Conservation (phyloP, 352 stramenopile species). For the Stramenopiles sp. region DNA sequence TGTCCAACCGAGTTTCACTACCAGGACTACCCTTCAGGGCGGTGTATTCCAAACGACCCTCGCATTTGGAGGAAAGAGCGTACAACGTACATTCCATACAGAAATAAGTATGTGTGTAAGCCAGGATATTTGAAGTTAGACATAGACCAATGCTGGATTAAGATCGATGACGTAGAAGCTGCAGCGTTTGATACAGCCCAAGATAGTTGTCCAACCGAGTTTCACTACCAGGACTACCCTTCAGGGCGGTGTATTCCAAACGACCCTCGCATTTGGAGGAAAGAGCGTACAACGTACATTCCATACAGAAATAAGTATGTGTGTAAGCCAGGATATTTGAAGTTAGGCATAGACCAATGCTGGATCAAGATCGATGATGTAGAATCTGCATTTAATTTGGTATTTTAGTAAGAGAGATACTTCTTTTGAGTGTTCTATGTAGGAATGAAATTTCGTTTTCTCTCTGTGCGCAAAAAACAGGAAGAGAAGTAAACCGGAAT, state of each 20-base stretch:
- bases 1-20: too few species aligned
- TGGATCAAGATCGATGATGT: too few species aligned
- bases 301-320: not conserved
- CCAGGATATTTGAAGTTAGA: not conserved
- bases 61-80: not conserved
- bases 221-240: not conserved
- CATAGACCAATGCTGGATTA: not conserved
- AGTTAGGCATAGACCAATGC: not conserved
- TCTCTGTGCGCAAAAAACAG: too few species aligned
- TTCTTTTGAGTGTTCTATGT: too few species aligned
- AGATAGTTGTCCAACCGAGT: not conserved
- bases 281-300: not conserved
- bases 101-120: not conserved
- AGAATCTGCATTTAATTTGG: too few species aligned
- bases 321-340: not conserved
- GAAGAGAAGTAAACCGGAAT: too few species aligned
- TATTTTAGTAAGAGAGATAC: too few species aligned
- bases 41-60: not conserved
- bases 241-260: not conserved
- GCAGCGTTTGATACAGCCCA: too few species aligned
- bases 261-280: not conserved
- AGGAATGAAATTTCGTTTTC: too few species aligned
- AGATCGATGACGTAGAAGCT: not conserved
- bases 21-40: not conserved
- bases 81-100: not conserved